These are phyloP conservation scores for Aspergillus amoenus DNA, from an alignment of 2,329 filamentous ascomycete species.

Conservation along the genomic window DNA sequence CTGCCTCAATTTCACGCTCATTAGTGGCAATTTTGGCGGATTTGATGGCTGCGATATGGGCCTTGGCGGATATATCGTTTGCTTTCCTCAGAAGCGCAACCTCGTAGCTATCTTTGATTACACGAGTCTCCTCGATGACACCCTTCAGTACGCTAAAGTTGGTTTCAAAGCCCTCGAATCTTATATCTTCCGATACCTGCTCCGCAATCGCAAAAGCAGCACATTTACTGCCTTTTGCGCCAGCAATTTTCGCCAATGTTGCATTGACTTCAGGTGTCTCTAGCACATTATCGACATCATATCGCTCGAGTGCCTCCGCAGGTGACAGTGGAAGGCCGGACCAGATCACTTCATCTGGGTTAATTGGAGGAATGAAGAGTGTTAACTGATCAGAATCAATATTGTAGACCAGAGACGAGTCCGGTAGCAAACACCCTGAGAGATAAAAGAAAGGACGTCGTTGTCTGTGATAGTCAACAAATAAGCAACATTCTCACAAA, in stretches of 20 bases:
- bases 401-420: conserved; percentile 80
- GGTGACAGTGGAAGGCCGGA: conserved; percentile 78
- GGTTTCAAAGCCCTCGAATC: conserved; percentile 69
- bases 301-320: conserved; percentile 71
- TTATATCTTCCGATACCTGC: conserved; percentile 71
- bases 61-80: conserved; percentile 73
- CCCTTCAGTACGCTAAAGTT: conserved; percentile 61
- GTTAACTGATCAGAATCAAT: conserved; percentile 70
- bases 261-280: conserved; percentile 73
- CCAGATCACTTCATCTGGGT: conserved; percentile 91
- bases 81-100: conserved; percentile 77
- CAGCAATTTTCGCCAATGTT: conserved; percentile 57
- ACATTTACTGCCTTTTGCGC: conserved; percentile 37
- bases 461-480: conserved; percentile 57
- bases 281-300: conserved; percentile 77
- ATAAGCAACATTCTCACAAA: conserved; percentile 2
- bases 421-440: conserved; percentile 77
- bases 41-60: conserved; percentile 71
- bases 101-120: conserved; percentile 84
- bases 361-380: conserved; percentile 84
- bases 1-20: conserved; percentile 80
- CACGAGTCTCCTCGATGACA: conserved; percentile 77
- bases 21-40: conserved; percentile 64
- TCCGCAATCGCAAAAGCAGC: conserved; percentile 75
- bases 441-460: conserved; percentile 94